These are phyloP conservation scores for Fusarium chaquense DNA, from an alignment of 2,329 filamentous ascomycete species.

Conservation along the genomic window DNA sequence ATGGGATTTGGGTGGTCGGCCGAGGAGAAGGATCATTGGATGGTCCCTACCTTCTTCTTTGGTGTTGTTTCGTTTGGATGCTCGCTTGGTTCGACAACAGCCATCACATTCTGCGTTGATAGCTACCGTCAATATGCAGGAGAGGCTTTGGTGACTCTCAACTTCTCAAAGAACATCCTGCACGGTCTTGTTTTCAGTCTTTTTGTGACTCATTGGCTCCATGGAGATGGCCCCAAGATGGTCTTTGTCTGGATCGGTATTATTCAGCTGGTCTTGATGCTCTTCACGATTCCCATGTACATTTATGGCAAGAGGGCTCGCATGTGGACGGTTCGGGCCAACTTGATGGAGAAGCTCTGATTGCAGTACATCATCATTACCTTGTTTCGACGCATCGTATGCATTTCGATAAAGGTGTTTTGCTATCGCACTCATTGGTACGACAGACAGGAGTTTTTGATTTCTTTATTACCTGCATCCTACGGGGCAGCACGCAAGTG, in stretches of 20 bases:
- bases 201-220: slow-evolving; percentile 89
- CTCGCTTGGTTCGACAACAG: slow-evolving; percentile 87
- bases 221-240: slow-evolving; percentile 76
- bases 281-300: slow-evolving; percentile 89
- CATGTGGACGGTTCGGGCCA: slow-evolving; percentile 93
- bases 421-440: slow-evolving; percentile 5
- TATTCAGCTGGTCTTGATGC: slow-evolving; percentile 82
- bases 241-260: slow-evolving; percentile 88
- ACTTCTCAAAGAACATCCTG: slow-evolving; percentile 93
- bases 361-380: slow-evolving; percentile 3
- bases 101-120: slow-evolving; percentile 95
- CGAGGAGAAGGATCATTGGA: slow-evolving; percentile 79
- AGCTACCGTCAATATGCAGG: slow-evolving; percentile 93
- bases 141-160: slow-evolving; percentile 92
- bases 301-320: slow-evolving; percentile 90
- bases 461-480: slow-evolving; percentile 9
- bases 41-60: slow-evolving; percentile 94
- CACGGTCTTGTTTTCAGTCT: slow-evolving; percentile 90
- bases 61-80: slow-evolving; percentile 93
- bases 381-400: slow-evolving; percentile 16
- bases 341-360: slow-evolving; percentile 82
- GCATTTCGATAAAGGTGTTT: slow-evolving; percentile 6
- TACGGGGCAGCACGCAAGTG: slow-evolving; percentile 11
- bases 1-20: slow-evolving; percentile 98
- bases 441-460: slow-evolving; percentile 2